Percentiles rank a stretch among this genome's conserved stretches.
Evolutionary conservation across 163 green algal species (phyloP).

Genomic region (Scenedesmus sp.): DNA sequence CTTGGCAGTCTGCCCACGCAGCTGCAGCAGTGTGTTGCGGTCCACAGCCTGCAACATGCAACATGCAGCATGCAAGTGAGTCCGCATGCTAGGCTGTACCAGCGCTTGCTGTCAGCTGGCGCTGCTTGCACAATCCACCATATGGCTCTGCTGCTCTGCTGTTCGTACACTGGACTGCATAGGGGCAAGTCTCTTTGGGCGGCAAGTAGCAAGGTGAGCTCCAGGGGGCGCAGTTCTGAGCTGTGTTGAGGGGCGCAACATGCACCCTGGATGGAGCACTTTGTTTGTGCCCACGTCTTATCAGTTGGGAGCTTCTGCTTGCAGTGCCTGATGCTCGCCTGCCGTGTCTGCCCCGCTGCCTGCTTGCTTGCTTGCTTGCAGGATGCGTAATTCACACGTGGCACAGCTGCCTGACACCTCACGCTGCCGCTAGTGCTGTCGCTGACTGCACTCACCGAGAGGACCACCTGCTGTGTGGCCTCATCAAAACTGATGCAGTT

Average conservation of each 20-base stretch:
- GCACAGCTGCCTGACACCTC: too few species aligned
- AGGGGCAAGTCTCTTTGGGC: too few species aligned
- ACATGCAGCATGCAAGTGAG: background rate
- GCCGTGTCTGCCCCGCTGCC: too few species aligned
- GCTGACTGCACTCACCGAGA: constrained; percentile 64
- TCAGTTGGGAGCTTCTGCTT: background rate
- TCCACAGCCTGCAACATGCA: constrained; percentile 71
- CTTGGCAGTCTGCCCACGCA: constrained; percentile 70
- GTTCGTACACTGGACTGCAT: too few species aligned
- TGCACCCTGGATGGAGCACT: too few species aligned
- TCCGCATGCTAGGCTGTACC: background rate
- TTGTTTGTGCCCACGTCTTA: background rate
- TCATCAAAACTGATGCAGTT: constrained; percentile 78
- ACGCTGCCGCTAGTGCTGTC: background rate
- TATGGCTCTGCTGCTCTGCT: background rate
- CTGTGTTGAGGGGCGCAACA: too few species aligned
- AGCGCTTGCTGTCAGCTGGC: background rate
- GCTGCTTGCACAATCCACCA: too few species aligned
- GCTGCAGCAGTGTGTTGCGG: constrained; percentile 75
- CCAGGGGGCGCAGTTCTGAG: too few species aligned
- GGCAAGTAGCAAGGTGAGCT: too few species aligned
- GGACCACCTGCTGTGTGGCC: constrained; percentile 72
- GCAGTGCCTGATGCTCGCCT: constrained; percentile 9
- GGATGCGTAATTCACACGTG: background rate
- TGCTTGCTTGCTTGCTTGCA: background rate